Evolutionary conservation across 2,329 filamentous ascomycete genomes (phyloP), one percentile per base, ranked within the genome.

Genomic region (Colletotrichum sp.): DNA sequence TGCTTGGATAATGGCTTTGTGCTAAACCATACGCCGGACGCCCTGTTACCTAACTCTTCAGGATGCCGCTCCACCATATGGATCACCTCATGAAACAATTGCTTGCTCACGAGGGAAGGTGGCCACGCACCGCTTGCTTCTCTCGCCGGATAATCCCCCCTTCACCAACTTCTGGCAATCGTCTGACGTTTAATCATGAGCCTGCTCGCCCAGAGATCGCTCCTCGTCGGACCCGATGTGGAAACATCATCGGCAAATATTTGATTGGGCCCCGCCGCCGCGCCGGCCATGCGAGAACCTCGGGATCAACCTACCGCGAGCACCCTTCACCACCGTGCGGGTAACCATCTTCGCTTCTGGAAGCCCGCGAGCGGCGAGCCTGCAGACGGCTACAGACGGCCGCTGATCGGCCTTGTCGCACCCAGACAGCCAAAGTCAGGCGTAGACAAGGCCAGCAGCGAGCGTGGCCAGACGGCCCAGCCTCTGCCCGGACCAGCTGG

Each of bases 331-430:
- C 73, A 24, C 43, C 32, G 57, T 48, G 59, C 64, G 16, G 70
- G 48, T 68, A 73, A 48, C 57, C 70, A 34, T 67, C 36, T n/a
- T 73, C 59, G n/a, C 55, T 72, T 73, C 59, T 73, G 48, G 70
- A 75, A 73, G 34, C 48, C 36, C 34, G 55, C 28, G 43, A 61
- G 63, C 36, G 26, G 39, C 36, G 10, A 61, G 63, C 63, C 43
- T 73, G 69, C 57, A 73, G 39, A 64, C 32, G 73, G 61, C 73
- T 67, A 55, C 52, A 73, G 73, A 65, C 48, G 70, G 73, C 65
- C 63, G 24, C 32, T 15, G 34, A 36, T 59, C 70, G 57, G 57
- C 57, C 30, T 24, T 16, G 30, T 75, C 30, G 43, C 28, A 52
- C 57, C 36, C 68, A 67, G 36, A 64, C 24, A 55, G 18, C 16